phyloP scores from a whole-genome alignment of 257 asterid species.

The Ehretia macrophylla region DNA sequence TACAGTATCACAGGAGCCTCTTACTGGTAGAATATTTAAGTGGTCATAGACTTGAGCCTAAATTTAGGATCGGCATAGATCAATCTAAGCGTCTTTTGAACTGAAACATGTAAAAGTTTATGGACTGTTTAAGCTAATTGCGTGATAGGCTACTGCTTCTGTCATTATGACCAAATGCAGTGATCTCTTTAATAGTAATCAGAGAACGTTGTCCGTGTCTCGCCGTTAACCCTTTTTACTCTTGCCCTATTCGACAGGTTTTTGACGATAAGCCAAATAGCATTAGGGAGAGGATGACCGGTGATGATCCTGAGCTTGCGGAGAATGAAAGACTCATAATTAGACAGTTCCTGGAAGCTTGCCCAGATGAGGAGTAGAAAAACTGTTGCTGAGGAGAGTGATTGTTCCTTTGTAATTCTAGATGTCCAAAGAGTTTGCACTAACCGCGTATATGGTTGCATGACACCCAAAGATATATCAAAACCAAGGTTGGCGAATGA shows the following conservation, averaged over 20 bases:
- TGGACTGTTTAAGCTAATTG: too few relatives aligned
- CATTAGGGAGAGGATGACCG: constrained; percentile 40
- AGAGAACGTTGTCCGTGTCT: background rate
- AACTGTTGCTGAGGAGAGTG: background rate
- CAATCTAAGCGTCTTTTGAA: too few relatives aligned
- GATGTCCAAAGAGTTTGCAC: background rate
- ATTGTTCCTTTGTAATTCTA: background rate
- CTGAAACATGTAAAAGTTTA: too few relatives aligned
- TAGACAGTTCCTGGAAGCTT: constrained; percentile 58
- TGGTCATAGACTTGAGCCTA: too few relatives aligned
- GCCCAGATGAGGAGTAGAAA: constrained; percentile 44
- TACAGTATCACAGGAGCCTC: too few relatives aligned
- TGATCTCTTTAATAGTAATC: background rate
- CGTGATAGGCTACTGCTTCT: too few relatives aligned
- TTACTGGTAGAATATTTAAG: too few relatives aligned
- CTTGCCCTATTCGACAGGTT: constrained; percentile 40
- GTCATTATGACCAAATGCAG: too few relatives aligned
- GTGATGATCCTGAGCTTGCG: constrained; percentile 67
- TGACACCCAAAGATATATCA: background rate
- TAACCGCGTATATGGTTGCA: background rate
- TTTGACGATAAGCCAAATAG: constrained; percentile 36
- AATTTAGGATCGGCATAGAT: too few relatives aligned
- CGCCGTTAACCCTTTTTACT: background rate
- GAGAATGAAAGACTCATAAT: constrained; percentile 47
- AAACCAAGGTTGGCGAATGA: too few relatives aligned